phyloP scores from a whole-genome alignment of 2,329 filamentous ascomycete species.

The Tolypocladium tropicale region DNA sequence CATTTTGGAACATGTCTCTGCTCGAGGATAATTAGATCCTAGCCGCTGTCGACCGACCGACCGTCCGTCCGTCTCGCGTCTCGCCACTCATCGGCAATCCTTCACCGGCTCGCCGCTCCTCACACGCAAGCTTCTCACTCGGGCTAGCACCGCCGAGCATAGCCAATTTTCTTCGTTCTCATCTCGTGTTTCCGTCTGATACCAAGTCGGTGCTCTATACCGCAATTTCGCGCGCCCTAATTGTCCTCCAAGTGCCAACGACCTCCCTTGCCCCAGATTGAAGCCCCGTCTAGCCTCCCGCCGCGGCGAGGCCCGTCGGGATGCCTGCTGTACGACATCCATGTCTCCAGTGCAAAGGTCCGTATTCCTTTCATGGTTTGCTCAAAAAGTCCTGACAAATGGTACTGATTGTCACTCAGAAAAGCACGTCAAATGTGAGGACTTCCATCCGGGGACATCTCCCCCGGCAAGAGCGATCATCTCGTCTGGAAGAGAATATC shows the following conservation, averaged over 20 bases:
- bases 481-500: background rate
- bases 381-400: background rate
- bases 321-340: constrained; percentile 23
- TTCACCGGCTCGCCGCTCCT: background rate
- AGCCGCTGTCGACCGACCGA: background rate
- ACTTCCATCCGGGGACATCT: background rate
- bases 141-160: background rate
- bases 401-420: constrained; percentile 12
- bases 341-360: constrained; percentile 25
- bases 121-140: background rate
- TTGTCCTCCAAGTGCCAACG: background rate
- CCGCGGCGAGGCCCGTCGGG: background rate
- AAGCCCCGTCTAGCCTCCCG: background rate
- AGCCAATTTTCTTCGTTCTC: background rate
- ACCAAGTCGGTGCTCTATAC: background rate
- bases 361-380: background rate
- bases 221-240: background rate
- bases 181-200: too few species aligned
- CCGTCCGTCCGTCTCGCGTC: background rate
- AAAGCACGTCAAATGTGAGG: constrained; percentile 25
- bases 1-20: background rate
- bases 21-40: background rate
- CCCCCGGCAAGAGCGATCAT: background rate
- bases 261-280: constrained; percentile 3
- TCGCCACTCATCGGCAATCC: background rate